Conservation (phyloP, 2,329 filamentous ascomycete species). For the Colletotrichum filicis region DNA sequence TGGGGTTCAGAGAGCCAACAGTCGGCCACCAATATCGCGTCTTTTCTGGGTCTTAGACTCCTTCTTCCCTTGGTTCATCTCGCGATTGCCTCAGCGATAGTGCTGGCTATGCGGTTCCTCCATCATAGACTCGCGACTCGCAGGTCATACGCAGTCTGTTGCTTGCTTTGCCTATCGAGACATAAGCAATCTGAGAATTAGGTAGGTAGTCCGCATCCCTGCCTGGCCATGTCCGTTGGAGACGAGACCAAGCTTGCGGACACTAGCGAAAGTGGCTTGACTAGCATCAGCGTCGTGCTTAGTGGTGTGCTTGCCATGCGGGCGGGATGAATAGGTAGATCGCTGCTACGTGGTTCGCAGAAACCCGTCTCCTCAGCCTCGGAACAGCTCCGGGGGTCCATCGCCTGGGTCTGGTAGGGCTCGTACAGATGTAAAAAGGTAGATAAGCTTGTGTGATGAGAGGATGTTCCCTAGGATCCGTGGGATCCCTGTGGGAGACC, state of each 20-base stretch:
- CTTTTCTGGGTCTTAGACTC: conserved; percentile 25
- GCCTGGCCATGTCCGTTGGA: neutral
- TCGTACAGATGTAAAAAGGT: neutral
- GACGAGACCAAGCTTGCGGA: conserved; percentile 20
- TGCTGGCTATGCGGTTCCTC: conserved; percentile 7
- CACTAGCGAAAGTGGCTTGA: conserved; percentile 33
- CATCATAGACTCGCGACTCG: neutral
- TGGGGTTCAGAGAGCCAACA: neutral
- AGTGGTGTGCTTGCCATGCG: neutral
- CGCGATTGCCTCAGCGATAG: conserved; percentile 32
- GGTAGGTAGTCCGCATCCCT: conserved; percentile 20
- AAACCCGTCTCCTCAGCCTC: conserved; percentile 14
- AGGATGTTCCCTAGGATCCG: neutral
- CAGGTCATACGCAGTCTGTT: conserved; percentile 2
- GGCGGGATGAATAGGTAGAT: neutral
- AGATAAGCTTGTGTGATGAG: neutral
- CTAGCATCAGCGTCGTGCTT: conserved; percentile 19
- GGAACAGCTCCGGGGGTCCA: neutral
- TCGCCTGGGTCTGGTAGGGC: neutral
- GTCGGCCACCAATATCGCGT: conserved; percentile 8
- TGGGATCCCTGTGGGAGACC: neutral
- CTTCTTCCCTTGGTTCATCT: conserved; percentile 34
- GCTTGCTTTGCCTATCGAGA: conserved; percentile 18
- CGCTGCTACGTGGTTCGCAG: conserved; percentile 1
- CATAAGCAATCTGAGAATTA: conserved; percentile 13